Evolutionary conservation across 106 monocot species (phyloP).

Genomic region (Allium fistulosum): DNA sequence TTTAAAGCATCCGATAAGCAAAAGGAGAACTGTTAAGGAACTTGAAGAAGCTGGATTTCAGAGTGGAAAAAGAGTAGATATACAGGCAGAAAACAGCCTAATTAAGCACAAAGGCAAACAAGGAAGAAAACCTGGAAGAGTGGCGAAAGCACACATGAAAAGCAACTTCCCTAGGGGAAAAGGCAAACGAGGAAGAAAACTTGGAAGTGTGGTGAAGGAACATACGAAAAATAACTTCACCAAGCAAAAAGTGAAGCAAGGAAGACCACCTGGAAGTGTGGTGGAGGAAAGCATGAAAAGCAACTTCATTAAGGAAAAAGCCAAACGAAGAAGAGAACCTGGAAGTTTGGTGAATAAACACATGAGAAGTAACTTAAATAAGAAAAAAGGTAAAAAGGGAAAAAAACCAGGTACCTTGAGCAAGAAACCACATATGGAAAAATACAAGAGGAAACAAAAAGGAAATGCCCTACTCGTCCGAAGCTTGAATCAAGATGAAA

Average conservation of each 20-base stretch:
- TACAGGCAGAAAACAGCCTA: too few relatives aligned
- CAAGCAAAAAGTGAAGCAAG: not conserved
- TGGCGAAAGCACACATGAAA: not conserved
- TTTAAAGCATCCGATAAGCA: constrained; percentile 45
- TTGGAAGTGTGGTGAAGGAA: not conserved
- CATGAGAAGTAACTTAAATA: not conserved
- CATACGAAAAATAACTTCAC: constrained; percentile 2
- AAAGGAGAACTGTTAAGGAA: constrained; percentile 23
- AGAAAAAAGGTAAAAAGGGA: not conserved
- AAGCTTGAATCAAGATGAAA: constrained; percentile 26
- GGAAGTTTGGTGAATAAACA: constrained; percentile 1
- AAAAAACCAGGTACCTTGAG: constrained; percentile 2
- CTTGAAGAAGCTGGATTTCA: constrained; percentile 9
- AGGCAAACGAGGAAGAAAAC: not conserved
- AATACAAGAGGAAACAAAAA: constrained; percentile 24
- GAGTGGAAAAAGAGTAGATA: too few relatives aligned
- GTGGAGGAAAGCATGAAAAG: not conserved
- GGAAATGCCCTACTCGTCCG: constrained; percentile 54
- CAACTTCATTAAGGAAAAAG: not conserved
- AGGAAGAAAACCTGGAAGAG: not conserved
- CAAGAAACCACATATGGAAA: constrained; percentile 6
- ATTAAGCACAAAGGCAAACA: too few relatives aligned
- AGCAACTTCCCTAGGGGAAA: not conserved
- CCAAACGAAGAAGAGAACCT: not conserved
- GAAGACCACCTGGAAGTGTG: not conserved